Evolutionary conservation across 768 basidiomycete species (phyloP).

Genomic region (Cystobasidium ongulense): DNA sequence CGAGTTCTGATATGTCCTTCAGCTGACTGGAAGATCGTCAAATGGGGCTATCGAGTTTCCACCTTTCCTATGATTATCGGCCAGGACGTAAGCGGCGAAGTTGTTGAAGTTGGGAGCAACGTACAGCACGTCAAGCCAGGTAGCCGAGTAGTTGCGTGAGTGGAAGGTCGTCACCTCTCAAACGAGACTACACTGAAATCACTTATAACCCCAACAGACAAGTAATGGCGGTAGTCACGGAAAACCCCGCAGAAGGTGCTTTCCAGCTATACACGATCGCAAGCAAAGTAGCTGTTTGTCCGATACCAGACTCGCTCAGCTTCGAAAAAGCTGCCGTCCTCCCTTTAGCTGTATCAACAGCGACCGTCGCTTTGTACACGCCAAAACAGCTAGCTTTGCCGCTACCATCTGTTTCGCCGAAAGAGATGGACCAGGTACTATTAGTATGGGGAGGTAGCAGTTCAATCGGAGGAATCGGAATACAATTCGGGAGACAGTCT

Average conservation of each 20-base stretch:
- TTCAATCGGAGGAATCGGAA: constrained; percentile 36
- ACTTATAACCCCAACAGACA: too few relatives aligned
- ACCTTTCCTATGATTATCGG: constrained; percentile 52
- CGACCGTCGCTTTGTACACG: constrained; percentile 53
- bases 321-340: constrained; percentile 53
- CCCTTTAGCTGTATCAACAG: constrained; percentile 52
- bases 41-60: constrained; percentile 10
- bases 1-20: background rate
- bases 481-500: constrained; percentile 37
- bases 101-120: constrained; percentile 53
- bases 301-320: constrained; percentile 52
- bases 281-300: constrained; percentile 45
- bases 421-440: constrained; percentile 21
- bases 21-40: constrained; percentile 31
- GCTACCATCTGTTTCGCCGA: background rate
- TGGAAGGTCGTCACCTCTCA: too few relatives aligned
- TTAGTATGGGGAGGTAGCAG: constrained; percentile 37
- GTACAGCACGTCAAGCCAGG: constrained; percentile 53
- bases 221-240: background rate
- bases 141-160: constrained; percentile 48
- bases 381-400: constrained; percentile 28
- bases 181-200: too few relatives aligned
- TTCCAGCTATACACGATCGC: constrained; percentile 51
- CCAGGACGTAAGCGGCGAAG: constrained; percentile 52
- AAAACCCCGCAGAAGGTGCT: constrained; percentile 16